Conservation (phyloP, 495 filamentous ascomycete genomes). For the Immersiella caudata region DNA sequence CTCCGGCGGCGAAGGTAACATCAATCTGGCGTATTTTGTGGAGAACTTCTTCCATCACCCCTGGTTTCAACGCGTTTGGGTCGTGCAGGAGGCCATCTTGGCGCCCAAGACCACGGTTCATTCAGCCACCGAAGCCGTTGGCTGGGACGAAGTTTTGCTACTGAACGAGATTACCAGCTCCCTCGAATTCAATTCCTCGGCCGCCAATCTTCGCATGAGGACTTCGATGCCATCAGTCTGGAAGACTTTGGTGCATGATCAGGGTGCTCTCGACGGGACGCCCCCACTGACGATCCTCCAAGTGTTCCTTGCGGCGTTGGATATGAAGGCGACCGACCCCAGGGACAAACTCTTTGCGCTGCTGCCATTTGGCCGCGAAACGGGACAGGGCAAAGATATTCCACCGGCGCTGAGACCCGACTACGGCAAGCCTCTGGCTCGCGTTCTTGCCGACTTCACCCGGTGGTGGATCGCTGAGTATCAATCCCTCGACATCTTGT, state of each 20-base stretch:
- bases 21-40: conserved; percentile 7
- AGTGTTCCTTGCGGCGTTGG: conserved; percentile 10
- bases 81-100: conserved; percentile 17
- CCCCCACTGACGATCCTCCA: conserved; percentile 8
- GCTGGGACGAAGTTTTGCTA: conserved; percentile 7
- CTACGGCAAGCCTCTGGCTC: conserved; percentile 13
- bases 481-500: conserved; percentile 16
- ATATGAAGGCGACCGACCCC: conserved; percentile 19
- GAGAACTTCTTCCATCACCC: conserved; percentile 15
- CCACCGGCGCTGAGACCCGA: conserved; percentile 1
- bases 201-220: neutral
- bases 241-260: neutral
- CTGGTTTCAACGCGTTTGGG: conserved; percentile 23
- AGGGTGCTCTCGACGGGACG: neutral
- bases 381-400: neutral
- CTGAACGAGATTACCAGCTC: conserved; percentile 8
- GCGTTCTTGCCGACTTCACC: conserved; percentile 14
- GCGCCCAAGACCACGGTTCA: conserved; percentile 2
- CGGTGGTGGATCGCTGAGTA: conserved; percentile 20
- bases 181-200: neutral
- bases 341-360: conserved; percentile 21
- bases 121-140: neutral
- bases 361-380: conserved; percentile 19
- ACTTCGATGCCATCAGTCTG: conserved; percentile 14
- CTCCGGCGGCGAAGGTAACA: conserved; percentile 5